Conservation (phyloP, 2,329 filamentous ascomycete species). For the Trichoderma hamatum region DNA sequence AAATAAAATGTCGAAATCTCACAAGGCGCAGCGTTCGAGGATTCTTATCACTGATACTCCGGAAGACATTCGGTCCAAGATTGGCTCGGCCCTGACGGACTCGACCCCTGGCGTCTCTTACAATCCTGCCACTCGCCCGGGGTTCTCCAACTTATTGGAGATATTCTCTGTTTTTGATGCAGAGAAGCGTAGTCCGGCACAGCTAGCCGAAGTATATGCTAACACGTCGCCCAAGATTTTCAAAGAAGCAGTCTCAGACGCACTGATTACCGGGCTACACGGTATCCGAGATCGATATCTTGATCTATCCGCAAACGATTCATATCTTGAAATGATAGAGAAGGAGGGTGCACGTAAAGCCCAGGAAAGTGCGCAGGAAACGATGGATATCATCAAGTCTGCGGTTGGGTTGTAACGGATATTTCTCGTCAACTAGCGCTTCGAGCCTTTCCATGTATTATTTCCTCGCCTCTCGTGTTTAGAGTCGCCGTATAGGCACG, state of each 20-base stretch:
- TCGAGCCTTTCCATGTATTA: conserved; percentile 2
- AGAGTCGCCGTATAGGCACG: not conserved
- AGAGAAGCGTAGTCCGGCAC: conserved; percentile 42
- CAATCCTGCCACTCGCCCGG: conserved; percentile 69
- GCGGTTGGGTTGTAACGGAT: conserved; percentile 54
- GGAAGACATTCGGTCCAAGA: conserved; percentile 66
- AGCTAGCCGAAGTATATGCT: conserved; percentile 46
- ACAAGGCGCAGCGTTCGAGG: conserved; percentile 69
- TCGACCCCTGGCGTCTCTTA: conserved; percentile 68
- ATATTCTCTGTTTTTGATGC: conserved; percentile 72
- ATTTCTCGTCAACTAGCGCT: not conserved
- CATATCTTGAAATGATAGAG: conserved; percentile 60
- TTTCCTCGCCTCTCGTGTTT: not conserved
- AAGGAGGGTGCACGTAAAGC: conserved; percentile 63
- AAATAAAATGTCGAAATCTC: conserved; percentile 94
- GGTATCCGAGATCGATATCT: conserved; percentile 61
- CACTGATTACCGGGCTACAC: conserved; percentile 56
- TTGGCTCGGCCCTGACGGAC: conserved; percentile 78
- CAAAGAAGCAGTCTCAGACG: conserved; percentile 60
- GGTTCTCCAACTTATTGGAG: conserved; percentile 84
- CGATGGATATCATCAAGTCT: conserved; percentile 56
- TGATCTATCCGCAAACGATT: conserved; percentile 51
- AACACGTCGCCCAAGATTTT: conserved; percentile 44
- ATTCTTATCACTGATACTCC: conserved; percentile 79
- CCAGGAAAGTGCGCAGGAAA: conserved; percentile 60